Base-by-base conservation (phyloP, 352 stramenopile species). In the Chrysophaeum taylorii region DNA sequence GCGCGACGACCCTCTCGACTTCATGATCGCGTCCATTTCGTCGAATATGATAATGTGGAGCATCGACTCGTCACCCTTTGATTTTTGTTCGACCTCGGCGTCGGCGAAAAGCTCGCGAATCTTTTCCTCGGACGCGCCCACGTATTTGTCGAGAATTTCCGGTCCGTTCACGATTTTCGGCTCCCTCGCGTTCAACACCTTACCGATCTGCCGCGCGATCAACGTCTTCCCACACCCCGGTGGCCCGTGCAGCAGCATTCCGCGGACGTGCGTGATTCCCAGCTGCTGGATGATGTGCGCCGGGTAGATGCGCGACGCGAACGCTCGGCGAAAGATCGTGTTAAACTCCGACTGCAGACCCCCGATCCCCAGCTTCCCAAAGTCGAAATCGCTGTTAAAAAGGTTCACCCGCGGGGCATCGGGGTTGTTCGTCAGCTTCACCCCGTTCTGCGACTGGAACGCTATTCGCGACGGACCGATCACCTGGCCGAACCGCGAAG, bases 31-130 rank as follows among this genome's bases (percentile, higher is more conserved):
- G 84, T 99, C 96, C 80, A 99, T 98, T 80, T 99, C 96, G 81
- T 99, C 96, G 75, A 99, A 97, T 77, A 99, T 99, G 77, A 99
- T 97, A 76, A 99, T 98, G 79, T 99, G 96, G 61, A 99, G 86
- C 72, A 97, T 94, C 67, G 86, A 96, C 67, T 96, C 90, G 70
- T 98, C 95, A 61, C 94, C 94, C 27, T 92, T 75, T 71, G 83
- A 76, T 0, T 78, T 29, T 71, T 87, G 83, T 73, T 89, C 83
- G 70, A 84, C 80, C 73, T 89, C 83, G n/a, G 73, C 57, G 57
- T 66, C 57, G 0, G 89, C 85, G 78, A 99, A 99, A 0, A 98
- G 83, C 64, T 97, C 93, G 45, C 96, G 89, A 73, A 99, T 98
- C 82, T 98, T 98, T 76, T 97, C 91, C 83, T 99, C 96, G 29